phyloP scores from a whole-genome alignment of 202 grass and related monocot species.

The Cymbopogon flexuosus region DNA sequence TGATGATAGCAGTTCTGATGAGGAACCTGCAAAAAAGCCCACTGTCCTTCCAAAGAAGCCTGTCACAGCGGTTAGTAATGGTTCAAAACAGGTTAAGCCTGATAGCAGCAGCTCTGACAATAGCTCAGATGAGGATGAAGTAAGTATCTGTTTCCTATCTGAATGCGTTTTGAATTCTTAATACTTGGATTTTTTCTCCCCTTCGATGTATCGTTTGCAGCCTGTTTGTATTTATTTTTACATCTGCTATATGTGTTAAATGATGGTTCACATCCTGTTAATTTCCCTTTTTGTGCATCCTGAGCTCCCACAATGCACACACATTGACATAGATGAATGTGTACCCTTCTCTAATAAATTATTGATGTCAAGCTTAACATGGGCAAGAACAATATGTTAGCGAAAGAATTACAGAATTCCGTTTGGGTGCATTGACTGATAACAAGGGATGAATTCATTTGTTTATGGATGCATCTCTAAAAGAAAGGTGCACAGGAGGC shows the following conservation, averaged over 20 bases:
- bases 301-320: not conserved
- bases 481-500: not conserved
- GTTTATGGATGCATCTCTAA: not conserved
- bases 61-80: slow-evolving; percentile 31
- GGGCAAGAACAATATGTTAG: not conserved
- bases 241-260: not conserved
- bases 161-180: not conserved
- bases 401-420: not conserved
- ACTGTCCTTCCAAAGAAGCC: slow-evolving; percentile 35
- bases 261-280: not conserved
- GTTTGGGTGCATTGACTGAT: not conserved
- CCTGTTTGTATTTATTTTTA: not conserved
- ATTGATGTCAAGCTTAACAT: not conserved
- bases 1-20: slow-evolving; percentile 37
- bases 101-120: slow-evolving; percentile 52
- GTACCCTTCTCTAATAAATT: not conserved
- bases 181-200: not conserved
- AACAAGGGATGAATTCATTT: not conserved
- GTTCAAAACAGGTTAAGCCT: slow-evolving; percentile 32
- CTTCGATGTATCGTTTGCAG: not conserved
- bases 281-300: not conserved
- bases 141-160: slow-evolving; percentile 20
- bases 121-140: slow-evolving; percentile 50
- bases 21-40: slow-evolving; percentile 36
- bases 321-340: not conserved